Percentiles rank a stretch among this genome's conserved stretches.
Conservation (phyloP, 2,329 filamentous ascomycete genomes). For the Ilyonectria sp. region DNA sequence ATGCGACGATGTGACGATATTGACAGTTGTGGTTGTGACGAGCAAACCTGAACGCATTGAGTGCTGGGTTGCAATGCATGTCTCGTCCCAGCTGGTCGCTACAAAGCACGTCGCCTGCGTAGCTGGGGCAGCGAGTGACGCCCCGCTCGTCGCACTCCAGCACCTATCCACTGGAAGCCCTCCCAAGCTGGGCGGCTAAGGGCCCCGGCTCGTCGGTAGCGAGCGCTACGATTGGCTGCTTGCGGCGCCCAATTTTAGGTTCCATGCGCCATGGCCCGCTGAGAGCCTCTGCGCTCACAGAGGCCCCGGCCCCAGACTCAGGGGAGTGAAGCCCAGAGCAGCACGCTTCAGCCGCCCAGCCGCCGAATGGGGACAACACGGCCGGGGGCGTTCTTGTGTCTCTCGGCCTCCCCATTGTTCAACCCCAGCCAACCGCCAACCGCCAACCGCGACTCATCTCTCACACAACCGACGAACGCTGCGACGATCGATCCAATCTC, state of each 20-base stretch:
- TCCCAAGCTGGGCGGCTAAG: constrained; percentile 44
- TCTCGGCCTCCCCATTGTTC: constrained; percentile 35
- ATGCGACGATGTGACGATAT: too few species aligned
- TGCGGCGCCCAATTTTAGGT: constrained; percentile 47
- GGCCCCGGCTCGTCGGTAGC: constrained; percentile 26
- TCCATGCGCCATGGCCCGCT: constrained; percentile 37
- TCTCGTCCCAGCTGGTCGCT: not conserved
- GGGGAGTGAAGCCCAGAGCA: constrained; percentile 33
- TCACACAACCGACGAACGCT: constrained; percentile 16
- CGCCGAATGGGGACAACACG: constrained; percentile 45
- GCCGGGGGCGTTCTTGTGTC: constrained; percentile 17
- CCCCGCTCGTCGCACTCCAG: constrained; percentile 20
- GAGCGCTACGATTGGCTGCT: constrained; percentile 35
- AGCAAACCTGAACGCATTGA: not conserved
- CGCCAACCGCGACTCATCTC: constrained; percentile 17
- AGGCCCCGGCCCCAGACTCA: constrained; percentile 35
- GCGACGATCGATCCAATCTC: constrained; percentile 21
- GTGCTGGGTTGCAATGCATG: not conserved
- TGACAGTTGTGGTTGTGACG: not conserved
- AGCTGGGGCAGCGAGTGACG: constrained; percentile 2
- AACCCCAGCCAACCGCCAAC: constrained; percentile 4
- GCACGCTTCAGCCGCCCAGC: constrained; percentile 18
- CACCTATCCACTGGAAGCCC: constrained; percentile 34
- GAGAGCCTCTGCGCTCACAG: constrained; percentile 33
- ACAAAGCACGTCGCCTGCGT: too few species aligned